phyloP scores from a whole-genome alignment of 805 yeast genomes.

The Hanseniaspora pseudoguilliermondii region DNA sequence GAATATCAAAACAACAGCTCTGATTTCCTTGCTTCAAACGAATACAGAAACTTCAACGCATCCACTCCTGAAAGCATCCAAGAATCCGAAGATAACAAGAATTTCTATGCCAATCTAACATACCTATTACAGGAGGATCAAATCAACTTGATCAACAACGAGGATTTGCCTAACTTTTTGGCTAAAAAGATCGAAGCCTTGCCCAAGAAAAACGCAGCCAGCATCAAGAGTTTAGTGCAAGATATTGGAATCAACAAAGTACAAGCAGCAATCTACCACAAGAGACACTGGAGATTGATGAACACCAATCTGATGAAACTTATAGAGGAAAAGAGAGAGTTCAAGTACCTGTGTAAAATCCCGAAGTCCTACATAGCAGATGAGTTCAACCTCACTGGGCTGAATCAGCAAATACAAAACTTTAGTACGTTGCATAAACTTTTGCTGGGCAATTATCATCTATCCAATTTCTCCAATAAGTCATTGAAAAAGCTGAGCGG shows the following conservation, averaged over 20 bases:
- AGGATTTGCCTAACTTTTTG: neutral
- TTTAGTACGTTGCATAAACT: conserved; percentile 86
- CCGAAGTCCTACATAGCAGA: conserved; percentile 88
- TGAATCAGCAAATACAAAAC: conserved; percentile 72
- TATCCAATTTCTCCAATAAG: neutral
- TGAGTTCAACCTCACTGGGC: conserved; percentile 89
- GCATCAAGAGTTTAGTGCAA: neutral
- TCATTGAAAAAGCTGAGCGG: neutral
- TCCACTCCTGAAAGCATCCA: neutral
- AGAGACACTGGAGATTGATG: conserved; percentile 6
- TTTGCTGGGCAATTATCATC: conserved; percentile 45
- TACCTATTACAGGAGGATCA: neutral
- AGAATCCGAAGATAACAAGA: neutral
- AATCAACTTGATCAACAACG: neutral
- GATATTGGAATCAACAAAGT: neutral
- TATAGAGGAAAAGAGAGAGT: conserved; percentile 48
- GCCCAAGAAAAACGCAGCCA: neutral
- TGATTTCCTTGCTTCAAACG: neutral
- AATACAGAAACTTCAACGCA: neutral
- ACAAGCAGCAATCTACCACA: neutral
- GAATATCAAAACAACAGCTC: neutral
- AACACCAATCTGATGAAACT: conserved; percentile 24
- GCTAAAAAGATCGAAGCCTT: neutral
- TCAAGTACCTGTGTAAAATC: conserved; percentile 75
- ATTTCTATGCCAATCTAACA: neutral